These are phyloP conservation scores for Ramularia collo-cygni DNA, from an alignment of 2,329 filamentous ascomycete genomes.

Conservation along the genomic window DNA sequence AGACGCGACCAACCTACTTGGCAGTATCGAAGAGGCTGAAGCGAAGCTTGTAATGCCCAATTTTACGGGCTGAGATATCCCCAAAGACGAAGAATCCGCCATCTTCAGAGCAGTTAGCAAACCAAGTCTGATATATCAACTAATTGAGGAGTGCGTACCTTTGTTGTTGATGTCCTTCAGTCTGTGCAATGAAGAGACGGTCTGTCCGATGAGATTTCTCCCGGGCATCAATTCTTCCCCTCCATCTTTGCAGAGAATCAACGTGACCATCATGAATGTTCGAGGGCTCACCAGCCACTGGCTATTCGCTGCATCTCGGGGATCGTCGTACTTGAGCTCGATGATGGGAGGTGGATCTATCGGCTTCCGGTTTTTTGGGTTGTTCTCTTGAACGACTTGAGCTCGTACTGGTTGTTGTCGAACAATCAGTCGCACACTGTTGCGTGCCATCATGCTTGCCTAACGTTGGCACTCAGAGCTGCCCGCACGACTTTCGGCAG, in stretches of 20 bases:
- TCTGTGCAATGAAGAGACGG: conserved; percentile 74
- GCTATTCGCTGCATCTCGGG: conserved; percentile 42
- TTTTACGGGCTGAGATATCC: conserved; percentile 70
- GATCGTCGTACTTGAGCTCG: conserved; percentile 52
- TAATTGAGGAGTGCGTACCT: conserved; percentile 3
- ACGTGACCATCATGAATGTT: conserved; percentile 54
- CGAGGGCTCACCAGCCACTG: conserved; percentile 60
- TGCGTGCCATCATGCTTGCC: conserved; percentile 42
- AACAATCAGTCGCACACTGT: conserved; percentile 12
- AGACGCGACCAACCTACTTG: conserved; percentile 40
- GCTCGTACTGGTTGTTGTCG: conserved; percentile 19
- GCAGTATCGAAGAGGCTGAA: conserved; percentile 73
- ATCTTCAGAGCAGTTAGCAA: conserved; percentile 40
- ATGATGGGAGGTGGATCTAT: conserved; percentile 83
- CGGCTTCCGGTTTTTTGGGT: conserved; percentile 56
- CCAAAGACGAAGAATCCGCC: conserved; percentile 88
- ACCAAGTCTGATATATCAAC: not conserved
- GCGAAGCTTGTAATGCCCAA: conserved; percentile 64
- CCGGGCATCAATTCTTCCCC: conserved; percentile 14
- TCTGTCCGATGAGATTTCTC: conserved; percentile 50
- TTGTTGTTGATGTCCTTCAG: conserved; percentile 55
- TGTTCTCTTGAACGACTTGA: conserved; percentile 22
- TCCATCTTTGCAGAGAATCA: conserved; percentile 34
- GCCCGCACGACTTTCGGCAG: not conserved
- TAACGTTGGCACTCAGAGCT: not conserved